Conservation (phyloP, 805 yeast species). For the Blastobotrys peoriensis region DNA sequence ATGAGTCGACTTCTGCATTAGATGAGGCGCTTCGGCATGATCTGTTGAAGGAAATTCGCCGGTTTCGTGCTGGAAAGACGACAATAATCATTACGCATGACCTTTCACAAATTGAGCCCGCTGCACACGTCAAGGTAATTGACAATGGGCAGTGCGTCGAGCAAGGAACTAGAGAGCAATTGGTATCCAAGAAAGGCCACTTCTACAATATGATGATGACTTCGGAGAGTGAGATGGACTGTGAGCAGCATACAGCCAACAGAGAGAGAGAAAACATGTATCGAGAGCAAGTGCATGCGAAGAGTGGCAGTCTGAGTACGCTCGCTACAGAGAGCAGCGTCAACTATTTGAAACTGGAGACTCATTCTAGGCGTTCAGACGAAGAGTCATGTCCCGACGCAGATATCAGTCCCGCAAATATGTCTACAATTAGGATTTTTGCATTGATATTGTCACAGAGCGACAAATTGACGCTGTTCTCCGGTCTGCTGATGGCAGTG, state of each 20-base stretch:
- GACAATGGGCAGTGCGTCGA: slow-evolving; percentile 48
- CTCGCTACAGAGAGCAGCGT: background rate
- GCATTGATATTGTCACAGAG: slow-evolving; percentile 9
- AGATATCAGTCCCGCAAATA: background rate
- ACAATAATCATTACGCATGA: slow-evolving; percentile 84
- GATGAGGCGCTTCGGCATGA: slow-evolving; percentile 46
- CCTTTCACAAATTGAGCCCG: slow-evolving; percentile 44
- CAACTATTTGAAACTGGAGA: background rate
- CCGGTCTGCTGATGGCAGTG: slow-evolving; percentile 52
- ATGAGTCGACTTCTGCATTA: slow-evolving; percentile 81
- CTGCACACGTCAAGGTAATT: slow-evolving; percentile 57
- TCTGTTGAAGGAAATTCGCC: slow-evolving; percentile 46
- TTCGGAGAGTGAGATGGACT: background rate
- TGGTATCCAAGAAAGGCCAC: slow-evolving; percentile 4
- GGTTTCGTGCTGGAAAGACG: slow-evolving; percentile 61
- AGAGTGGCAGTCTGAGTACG: background rate
- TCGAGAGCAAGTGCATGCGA: no score
- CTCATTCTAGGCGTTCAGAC: background rate
- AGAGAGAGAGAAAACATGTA: no score
- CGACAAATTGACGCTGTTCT: slow-evolving; percentile 22
- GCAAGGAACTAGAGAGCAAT: slow-evolving; percentile 10
- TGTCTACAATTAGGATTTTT: background rate
- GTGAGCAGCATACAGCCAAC: background rate
- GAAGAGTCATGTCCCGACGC: background rate
- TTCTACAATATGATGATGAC: background rate